These are phyloP conservation scores for Penicillium hordei DNA, from an alignment of 2,329 filamentous ascomycete genomes.

Conservation along the genomic window DNA sequence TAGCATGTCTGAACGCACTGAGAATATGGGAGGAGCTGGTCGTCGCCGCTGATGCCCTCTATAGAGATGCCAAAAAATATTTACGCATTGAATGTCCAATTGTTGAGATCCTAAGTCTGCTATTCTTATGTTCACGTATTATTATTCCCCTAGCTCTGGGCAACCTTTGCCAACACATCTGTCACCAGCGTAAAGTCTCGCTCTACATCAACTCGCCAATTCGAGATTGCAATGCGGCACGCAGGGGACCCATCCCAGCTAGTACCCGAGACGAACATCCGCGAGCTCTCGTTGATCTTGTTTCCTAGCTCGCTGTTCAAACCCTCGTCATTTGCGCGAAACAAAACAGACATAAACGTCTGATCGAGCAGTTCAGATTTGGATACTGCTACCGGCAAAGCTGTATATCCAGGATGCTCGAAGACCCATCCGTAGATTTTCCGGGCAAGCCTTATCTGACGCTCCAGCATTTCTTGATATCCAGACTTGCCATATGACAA, in stretches of 20 bases:
- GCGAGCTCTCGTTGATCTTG: conserved; percentile 69
- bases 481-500: conserved; percentile 70
- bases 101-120: not conserved
- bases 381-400: conserved; percentile 55
- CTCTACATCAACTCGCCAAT: conserved; percentile 72
- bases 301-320: conserved; percentile 68
- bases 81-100: not conserved
- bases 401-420: conserved; percentile 62
- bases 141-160: conserved; percentile 12
- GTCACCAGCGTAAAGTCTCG: conserved; percentile 66
- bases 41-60: conserved; percentile 42
- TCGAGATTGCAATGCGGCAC: conserved; percentile 80
- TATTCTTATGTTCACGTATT: not conserved
- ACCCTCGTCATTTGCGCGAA: conserved; percentile 65
- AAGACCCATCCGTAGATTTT: conserved; percentile 64
- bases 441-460: conserved; percentile 71
- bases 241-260: conserved; percentile 72
- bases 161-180: conserved; percentile 59
- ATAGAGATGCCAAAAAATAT: not conserved
- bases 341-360: conserved; percentile 72
- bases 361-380: conserved; percentile 50
- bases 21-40: conserved; percentile 50
- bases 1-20: conserved; percentile 71
- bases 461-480: conserved; percentile 66
- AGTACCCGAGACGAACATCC: conserved; percentile 82